Evolutionary conservation across 805 yeast genomes (phyloP).

Genomic region (Metschnikowia dekortorum): DNA sequence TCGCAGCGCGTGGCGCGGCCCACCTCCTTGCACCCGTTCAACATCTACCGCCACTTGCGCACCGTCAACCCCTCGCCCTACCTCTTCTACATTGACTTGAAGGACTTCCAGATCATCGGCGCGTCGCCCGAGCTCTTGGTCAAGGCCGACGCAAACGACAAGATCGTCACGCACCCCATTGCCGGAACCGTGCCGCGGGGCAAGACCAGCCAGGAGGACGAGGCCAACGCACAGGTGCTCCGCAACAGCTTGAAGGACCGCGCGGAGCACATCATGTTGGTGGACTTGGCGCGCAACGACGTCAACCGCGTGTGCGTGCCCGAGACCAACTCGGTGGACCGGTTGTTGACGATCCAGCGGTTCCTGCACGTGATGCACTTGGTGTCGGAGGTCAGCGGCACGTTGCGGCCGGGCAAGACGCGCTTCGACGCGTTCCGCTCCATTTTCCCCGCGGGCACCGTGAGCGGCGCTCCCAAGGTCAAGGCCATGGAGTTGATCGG

Average conservation of each 20-base stretch:
- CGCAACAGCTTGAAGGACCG: slow-evolving; percentile 81
- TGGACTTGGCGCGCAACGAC: slow-evolving; percentile 95
- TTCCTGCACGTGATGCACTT: slow-evolving; percentile 97
- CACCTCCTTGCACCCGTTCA: slow-evolving; percentile 92
- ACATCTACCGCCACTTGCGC: slow-evolving; percentile 88
- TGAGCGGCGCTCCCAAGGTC: slow-evolving; percentile 97
- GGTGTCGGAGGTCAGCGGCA: slow-evolving; percentile 93
- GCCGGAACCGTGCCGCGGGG: slow-evolving; percentile 97
- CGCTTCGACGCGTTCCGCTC: slow-evolving; percentile 97
- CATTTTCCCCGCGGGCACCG: slow-evolving; percentile 98
- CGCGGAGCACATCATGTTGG: slow-evolving; percentile 98
- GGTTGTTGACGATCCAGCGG: slow-evolving; percentile 83
- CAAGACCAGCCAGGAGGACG: slow-evolving; percentile 86
- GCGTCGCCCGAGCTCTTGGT: slow-evolving; percentile 96
- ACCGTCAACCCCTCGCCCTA: slow-evolving; percentile 98
- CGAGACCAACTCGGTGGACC: slow-evolving; percentile 75
- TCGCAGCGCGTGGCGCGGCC: slow-evolving; percentile 96
- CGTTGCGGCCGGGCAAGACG: slow-evolving; percentile 73
- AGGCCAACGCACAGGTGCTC: slow-evolving; percentile 67
- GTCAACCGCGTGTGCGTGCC: slow-evolving; percentile 94
- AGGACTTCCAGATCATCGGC: slow-evolving; percentile 92
- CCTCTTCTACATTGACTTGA: slow-evolving; percentile 85
- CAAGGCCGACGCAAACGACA: slow-evolving; percentile 65
- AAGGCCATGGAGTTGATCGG: slow-evolving; percentile 93
- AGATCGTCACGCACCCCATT: slow-evolving; percentile 91